These are phyloP conservation scores for Xylariaceae sp. DNA, from an alignment of 2,329 filamentous ascomycete genomes.

Conservation along the genomic window DNA sequence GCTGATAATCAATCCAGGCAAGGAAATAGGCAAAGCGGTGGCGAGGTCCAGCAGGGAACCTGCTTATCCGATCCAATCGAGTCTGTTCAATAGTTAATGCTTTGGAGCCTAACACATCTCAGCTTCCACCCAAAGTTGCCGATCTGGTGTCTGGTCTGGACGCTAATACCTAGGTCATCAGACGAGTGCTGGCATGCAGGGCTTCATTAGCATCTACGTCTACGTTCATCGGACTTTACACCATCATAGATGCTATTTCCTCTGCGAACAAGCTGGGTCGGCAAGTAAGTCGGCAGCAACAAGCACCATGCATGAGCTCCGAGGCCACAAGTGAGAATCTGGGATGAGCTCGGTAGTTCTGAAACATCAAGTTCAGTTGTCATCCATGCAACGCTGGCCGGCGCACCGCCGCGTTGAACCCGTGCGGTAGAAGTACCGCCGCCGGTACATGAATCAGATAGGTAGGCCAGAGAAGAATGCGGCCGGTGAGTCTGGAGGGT, in stretches of 20 bases:
- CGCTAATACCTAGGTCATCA: not conserved
- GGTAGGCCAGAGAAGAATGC: not conserved
- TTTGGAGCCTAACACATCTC: not conserved
- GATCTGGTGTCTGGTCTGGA: not conserved
- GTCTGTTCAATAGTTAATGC: not conserved
- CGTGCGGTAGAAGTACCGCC: conserved; percentile 1
- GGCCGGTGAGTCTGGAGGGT: not conserved
- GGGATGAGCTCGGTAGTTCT: conserved; percentile 4
- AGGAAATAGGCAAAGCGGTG: not conserved
- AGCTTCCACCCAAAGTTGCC: conserved; percentile 3
- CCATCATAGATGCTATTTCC: not conserved
- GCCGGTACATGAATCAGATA: not conserved
- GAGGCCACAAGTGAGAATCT: not conserved
- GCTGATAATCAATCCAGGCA: not conserved
- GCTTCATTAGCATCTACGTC: not conserved
- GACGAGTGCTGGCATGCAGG: conserved; percentile 5
- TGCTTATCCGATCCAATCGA: conserved; percentile 8
- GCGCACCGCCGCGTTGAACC: conserved; percentile 1
- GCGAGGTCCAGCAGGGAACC: not conserved
- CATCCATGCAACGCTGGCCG: not conserved
- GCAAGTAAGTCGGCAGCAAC: not conserved
- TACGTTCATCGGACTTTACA: not conserved
- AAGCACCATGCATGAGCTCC: not conserved
- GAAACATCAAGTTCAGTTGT: conserved; percentile 7
- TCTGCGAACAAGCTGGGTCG: not conserved